Conservation (phyloP, 2,329 filamentous ascomycete genomes). For the Byssoonygena ceratinophila region DNA sequence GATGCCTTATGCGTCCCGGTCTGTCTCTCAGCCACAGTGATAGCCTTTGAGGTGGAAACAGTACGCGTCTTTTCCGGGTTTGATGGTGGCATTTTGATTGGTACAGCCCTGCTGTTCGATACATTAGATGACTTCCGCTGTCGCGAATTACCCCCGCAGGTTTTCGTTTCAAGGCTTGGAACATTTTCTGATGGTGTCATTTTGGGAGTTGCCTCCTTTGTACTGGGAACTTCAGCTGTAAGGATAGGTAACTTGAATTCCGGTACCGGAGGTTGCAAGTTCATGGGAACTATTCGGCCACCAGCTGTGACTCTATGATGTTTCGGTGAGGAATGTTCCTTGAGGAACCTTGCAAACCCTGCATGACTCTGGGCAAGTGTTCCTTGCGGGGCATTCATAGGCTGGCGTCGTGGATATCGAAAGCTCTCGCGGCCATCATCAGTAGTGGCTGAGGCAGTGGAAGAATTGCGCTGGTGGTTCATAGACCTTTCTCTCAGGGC, state of each 20-base stretch:
- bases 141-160: neutral
- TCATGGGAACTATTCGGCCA: slow-evolving; percentile 41
- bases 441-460: slow-evolving; percentile 19
- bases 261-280: slow-evolving; percentile 26
- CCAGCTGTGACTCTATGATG: slow-evolving; percentile 42
- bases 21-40: neutral
- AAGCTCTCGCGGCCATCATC: slow-evolving; percentile 17
- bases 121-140: neutral
- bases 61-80: neutral
- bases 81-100: slow-evolving; percentile 4
- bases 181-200: neutral
- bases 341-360: slow-evolving; percentile 39
- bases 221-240: neutral
- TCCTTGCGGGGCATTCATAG: slow-evolving; percentile 27
- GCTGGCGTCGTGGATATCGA: slow-evolving; percentile 24
- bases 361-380: slow-evolving; percentile 28
- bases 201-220: neutral
- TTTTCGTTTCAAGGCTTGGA: neutral
- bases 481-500: slow-evolving; percentile 22
- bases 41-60: neutral
- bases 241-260: slow-evolving; percentile 26
- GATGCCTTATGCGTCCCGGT: neutral
- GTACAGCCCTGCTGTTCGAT: slow-evolving; percentile 2
- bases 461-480: slow-evolving; percentile 21
- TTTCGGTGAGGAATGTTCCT: slow-evolving; percentile 39